These are phyloP conservation scores for Dothideomycetes sp. DNA, from an alignment of 2,329 filamentous ascomycete species.

Conservation along the genomic window DNA sequence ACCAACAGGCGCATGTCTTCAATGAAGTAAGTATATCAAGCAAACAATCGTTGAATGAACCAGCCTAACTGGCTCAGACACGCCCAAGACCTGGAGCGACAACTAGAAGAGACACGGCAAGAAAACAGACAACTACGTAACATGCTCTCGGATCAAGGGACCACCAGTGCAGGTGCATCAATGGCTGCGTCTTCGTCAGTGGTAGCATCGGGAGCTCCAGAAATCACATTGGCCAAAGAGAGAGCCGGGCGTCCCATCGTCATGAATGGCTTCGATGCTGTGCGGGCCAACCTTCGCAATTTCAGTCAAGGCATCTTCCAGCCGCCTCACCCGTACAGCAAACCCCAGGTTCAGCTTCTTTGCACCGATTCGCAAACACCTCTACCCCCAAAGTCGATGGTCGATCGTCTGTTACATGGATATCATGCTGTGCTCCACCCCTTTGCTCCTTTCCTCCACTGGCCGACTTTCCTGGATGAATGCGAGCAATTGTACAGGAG, in stretches of 20 bases:
- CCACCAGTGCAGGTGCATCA: not conserved
- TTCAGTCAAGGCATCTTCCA: conserved; percentile 74
- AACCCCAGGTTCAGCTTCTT: conserved; percentile 37
- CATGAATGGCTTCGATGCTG: conserved; percentile 60
- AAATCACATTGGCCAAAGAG: conserved; percentile 35
- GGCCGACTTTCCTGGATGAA: conserved; percentile 69
- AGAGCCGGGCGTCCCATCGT: conserved; percentile 52
- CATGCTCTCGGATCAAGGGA: conserved; percentile 42
- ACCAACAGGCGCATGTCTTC: conserved; percentile 98
- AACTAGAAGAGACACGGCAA: conserved; percentile 68
- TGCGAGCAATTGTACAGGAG: conserved; percentile 68
- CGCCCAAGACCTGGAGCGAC: conserved; percentile 91
- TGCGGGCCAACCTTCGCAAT: conserved; percentile 61
- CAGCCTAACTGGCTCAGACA: conserved; percentile 43
- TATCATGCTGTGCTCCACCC: conserved; percentile 72
- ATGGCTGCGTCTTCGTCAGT: not conserved
- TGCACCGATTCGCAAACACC: conserved; percentile 32
- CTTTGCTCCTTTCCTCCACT: conserved; percentile 78
- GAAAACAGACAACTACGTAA: conserved; percentile 69
- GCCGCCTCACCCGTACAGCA: conserved; percentile 59
- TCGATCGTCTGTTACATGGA: conserved; percentile 62
- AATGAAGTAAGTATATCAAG: conserved; percentile 61
- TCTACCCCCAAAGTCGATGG: conserved; percentile 61
- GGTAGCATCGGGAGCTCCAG: conserved; percentile 2
- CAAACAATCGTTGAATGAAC: not conserved